Evolutionary conservation across 108 stramenopile species (phyloP).

Genomic region (Skeletonema costatum): DNA sequence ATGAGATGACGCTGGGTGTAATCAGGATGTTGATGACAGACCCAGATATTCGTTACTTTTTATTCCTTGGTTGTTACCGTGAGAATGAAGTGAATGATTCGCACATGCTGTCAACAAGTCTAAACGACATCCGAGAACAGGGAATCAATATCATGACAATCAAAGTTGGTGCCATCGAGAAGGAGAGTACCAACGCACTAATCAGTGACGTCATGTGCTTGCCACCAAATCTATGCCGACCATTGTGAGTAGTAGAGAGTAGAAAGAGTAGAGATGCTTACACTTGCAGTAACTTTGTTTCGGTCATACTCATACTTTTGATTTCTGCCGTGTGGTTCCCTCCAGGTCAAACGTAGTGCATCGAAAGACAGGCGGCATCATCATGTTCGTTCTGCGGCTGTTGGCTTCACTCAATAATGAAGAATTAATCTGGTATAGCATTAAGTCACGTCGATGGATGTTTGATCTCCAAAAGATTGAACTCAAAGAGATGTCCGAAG

Average conservation of each 20-base stretch:
- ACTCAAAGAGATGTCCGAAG: slow-evolving; percentile 18
- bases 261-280: no score
- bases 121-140: slow-evolving; percentile 16
- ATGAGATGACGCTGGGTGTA: slow-evolving; percentile 30
- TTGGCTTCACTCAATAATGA: slow-evolving; percentile 55
- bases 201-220: slow-evolving; percentile 27
- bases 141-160: slow-evolving; percentile 14
- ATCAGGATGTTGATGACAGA: slow-evolving; percentile 40
- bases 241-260: neutral
- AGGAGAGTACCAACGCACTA: slow-evolving; percentile 20
- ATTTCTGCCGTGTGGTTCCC: neutral
- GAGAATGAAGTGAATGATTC: slow-evolving; percentile 31
- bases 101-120: neutral
- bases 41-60: slow-evolving; percentile 17
- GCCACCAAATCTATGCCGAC: slow-evolving; percentile 17
- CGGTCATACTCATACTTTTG: neutral
- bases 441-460: slow-evolving; percentile 52
- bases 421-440: slow-evolving; percentile 50
- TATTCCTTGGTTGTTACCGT: slow-evolving; percentile 37
- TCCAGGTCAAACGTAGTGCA: slow-evolving; percentile 13
- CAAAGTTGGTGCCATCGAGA: slow-evolving; percentile 33
- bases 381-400: slow-evolving; percentile 24
- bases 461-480: slow-evolving; percentile 53
- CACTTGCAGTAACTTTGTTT: no score
- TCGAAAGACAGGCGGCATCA: neutral